Evolutionary conservation across 345 rosid species (phyloP), one percentile per base, ranked within the genome.

Genomic region (Zanthoxylum bungeanum): DNA sequence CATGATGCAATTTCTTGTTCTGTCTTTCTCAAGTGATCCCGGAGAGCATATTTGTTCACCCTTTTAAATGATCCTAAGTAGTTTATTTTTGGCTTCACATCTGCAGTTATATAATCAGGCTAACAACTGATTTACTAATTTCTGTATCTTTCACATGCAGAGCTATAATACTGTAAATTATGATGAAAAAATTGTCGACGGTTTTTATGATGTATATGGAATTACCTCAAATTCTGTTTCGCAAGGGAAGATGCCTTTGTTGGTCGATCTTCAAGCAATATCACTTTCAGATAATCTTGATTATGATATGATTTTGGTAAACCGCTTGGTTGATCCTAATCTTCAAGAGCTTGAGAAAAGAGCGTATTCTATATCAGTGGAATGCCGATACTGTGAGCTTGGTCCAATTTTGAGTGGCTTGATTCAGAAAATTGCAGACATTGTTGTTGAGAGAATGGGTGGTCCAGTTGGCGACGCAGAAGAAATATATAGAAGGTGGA

Each of bases 361-460:
- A 71, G 90, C 76, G 25, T 73, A 72, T 69, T 63, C 80, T 34
- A 53, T 86, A 56, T 83, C 91, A 66, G 36, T 82, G 72, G 88
- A 91, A 73, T 82, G 79, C 52, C 81, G 64, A 55, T 81, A 74
- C 60, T 79, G 72, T 73, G 81, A 73, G 16, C 71, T 56, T 51
- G 88, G 88, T 72, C 79, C 78, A 28, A 82, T 73, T 61, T 74
- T 87, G 36, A 75, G 81, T 81, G 84, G 79, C 75, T 77, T 93
- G 82, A 81, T 93, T 81, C 94, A 87, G 85, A 88, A 84, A 81
- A 83, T 93, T 81, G 97, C 98, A n/a, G 89, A 86, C 71, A 59
- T 93, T 75, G 98, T 93, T 87, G 98, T 89, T 58, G 74, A 82
- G 70, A 87, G 88, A 80, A 85, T 93, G 98, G 98, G 98, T 59